Evolutionary conservation across 1,139 yeast genomes (phyloP), one percentile per base, ranked within the genome.

Genomic region (Debaryomyces udenii): DNA sequence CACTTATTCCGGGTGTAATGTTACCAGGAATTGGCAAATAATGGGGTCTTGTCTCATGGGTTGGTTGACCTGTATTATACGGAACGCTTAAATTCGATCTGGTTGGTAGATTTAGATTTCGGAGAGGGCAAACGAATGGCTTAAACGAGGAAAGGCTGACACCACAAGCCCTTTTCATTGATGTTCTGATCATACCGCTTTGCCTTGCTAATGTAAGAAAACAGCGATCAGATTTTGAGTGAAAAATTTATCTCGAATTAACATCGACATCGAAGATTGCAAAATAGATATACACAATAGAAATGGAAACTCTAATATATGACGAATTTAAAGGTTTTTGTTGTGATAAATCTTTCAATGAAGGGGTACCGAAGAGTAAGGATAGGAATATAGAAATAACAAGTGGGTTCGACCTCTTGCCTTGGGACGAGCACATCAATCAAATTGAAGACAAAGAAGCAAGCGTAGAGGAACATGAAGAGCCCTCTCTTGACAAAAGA

Each of bases 1-100:
- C 93, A 2, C 86, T 67, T 31, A 93, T 90, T 0, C 96, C 96
- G 0, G 96, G 94, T 0, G 99, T 91, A 26, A 94, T 58, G 50
- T 87, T 86, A 2, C 97, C 97, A 0, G 83, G 71, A 27, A 70
- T 72, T 6, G 94, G 70, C 38, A 86, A 62, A 49, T 83, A 81
- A 45, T 73, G 78, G 0, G 96, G 94, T 44, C 96, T 73, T 0
- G 96, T 90, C 56, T 89, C 97, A 55, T 76, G 80, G 6, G 88
- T 70, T 0, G 98, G 94, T 62, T 93, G 99, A 1, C 98, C 98
- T 2, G 89, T 68, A 24, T 62, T 59, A 43, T 70, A 61, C 1
- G 68, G 56, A 2, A 52, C 41, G 3, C 38, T 40, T 5, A 59
- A 49, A 11, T 48, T 14, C 6, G 64, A 56, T 37, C 69, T 49